Base-by-base conservation (phyloP, 2,329 filamentous ascomycete genomes). In the Sporothrix curviconia region DNA sequence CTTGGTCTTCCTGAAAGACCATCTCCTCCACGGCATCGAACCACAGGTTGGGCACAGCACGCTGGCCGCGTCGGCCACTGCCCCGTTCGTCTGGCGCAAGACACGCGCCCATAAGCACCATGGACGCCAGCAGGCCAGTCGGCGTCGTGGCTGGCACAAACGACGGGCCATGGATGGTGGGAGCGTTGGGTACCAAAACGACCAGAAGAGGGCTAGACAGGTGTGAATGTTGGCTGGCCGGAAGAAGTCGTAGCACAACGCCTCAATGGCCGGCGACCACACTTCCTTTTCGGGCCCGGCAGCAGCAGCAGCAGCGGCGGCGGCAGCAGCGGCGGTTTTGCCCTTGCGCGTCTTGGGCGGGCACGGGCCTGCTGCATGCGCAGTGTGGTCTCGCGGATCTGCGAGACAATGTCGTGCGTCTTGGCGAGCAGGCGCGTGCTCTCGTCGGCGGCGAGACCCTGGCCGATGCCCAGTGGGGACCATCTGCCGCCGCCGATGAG, bases 341-440 rank as follows among this genome's bases (percentile, higher is more conserved):
- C n/a, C n/a, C n/a, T n/a, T n/a, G n/a, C n/a, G n/a, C n/a, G n/a
- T n/a, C n/a, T n/a, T n/a, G n/a, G n/a, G n/a, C n/a, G n/a, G n/a
- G n/a, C n/a, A n/a, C n/a, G 39, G 17, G 14, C 28, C n/a, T 3
- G 28, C n/a, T 44, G 34, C 9, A 34, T 9, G 8, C 19, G 19
- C 15, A 51, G 7, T 1, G 22, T 51, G 3, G 40, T 11, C 12
- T 36, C 51, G 14, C 51, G 51, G 15, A 54, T 54, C 39, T 36
- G 51, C 24, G 51, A 44, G 19, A 54, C 51, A 25, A 54, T 54
- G 14, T 54, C 51, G 51, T 54, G 51, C 17, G 51, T 54, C 28
- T 54, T 54, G 51, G 51, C 51, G 14, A 54, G 39, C 28, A 54
- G 51, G 7, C 39, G 36, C 17, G 37, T 32, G 17, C 24, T 22